phyloP scores from a whole-genome alignment of 1,139 yeast genomes.

The Arxiozyma slooffiae region DNA sequence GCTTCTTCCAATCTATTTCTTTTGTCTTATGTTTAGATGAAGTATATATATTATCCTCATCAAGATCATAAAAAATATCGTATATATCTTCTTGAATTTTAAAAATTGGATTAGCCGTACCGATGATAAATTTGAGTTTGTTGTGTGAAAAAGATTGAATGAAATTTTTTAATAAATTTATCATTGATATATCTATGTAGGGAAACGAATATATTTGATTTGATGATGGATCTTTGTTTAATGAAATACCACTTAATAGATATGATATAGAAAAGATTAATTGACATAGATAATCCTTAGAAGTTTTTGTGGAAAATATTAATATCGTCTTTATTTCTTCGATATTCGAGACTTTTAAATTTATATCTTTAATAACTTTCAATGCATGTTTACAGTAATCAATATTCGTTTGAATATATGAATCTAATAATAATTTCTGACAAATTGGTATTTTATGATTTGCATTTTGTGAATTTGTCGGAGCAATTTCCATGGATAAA shows the following conservation, averaged over 20 bases:
- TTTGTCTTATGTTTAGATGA: background rate
- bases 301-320: constrained; percentile 15
- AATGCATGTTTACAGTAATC: constrained; percentile 14
- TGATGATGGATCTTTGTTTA: constrained; percentile 9
- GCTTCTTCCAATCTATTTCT: constrained; percentile 5
- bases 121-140: constrained; percentile 15
- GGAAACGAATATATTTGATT: constrained; percentile 20
- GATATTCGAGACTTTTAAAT: constrained; percentile 9
- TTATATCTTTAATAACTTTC: constrained; percentile 16
- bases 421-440: background rate
- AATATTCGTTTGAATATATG: constrained; percentile 6
- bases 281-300: constrained; percentile 22
- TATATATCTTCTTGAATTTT: constrained; percentile 22
- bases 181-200: constrained; percentile 25
- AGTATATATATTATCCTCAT: constrained; percentile 11
- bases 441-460: background rate
- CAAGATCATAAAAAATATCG: constrained; percentile 27
- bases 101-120: constrained; percentile 28
- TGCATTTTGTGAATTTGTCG: background rate
- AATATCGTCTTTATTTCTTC: constrained; percentile 11
- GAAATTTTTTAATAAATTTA: constrained; percentile 15
- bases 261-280: constrained; percentile 21
- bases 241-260: constrained; percentile 13
- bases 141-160: constrained; percentile 1
- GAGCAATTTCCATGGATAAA: background rate